These are phyloP conservation scores for Rostrohypoxylon terebratum DNA, from an alignment of 495 filamentous ascomycete species.

Conservation along the genomic window DNA sequence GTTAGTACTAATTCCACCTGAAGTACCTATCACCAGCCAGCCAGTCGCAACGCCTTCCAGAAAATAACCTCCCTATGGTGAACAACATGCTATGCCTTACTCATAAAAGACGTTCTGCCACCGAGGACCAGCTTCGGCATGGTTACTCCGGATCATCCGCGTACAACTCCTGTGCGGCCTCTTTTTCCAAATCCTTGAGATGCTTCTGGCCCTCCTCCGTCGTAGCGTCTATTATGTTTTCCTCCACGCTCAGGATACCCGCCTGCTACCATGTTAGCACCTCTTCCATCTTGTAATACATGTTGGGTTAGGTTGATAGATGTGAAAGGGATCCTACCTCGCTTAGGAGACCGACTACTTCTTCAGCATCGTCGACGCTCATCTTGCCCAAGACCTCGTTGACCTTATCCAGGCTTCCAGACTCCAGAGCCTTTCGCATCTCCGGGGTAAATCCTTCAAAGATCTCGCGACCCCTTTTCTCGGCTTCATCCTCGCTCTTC, in stretches of 20 bases:
- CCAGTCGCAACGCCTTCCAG: constrained; percentile 1
- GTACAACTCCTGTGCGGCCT: constrained; percentile 49
- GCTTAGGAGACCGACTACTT: constrained; percentile 83
- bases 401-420: constrained; percentile 88
- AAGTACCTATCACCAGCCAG: not conserved
- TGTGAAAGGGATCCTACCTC: constrained; percentile 62
- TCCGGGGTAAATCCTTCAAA: constrained; percentile 87
- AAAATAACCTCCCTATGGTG: constrained; percentile 2
- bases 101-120: not conserved
- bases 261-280: constrained; percentile 59
- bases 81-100: not conserved
- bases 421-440: constrained; percentile 82
- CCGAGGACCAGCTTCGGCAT: constrained; percentile 3
- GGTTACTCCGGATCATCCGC: constrained; percentile 53
- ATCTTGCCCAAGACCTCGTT: constrained; percentile 97
- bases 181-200: constrained; percentile 80
- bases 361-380: constrained; percentile 93
- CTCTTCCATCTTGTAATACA: constrained; percentile 5
- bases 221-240: constrained; percentile 94
- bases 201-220: constrained; percentile 88
- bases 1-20: not conserved
- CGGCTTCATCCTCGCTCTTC: constrained; percentile 72
- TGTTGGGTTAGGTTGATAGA: not conserved
- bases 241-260: constrained; percentile 90
- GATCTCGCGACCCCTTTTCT: constrained; percentile 74